phyloP scores from a whole-genome alignment of 176 grass and related monocot species.

The Puya raimondii region DNA sequence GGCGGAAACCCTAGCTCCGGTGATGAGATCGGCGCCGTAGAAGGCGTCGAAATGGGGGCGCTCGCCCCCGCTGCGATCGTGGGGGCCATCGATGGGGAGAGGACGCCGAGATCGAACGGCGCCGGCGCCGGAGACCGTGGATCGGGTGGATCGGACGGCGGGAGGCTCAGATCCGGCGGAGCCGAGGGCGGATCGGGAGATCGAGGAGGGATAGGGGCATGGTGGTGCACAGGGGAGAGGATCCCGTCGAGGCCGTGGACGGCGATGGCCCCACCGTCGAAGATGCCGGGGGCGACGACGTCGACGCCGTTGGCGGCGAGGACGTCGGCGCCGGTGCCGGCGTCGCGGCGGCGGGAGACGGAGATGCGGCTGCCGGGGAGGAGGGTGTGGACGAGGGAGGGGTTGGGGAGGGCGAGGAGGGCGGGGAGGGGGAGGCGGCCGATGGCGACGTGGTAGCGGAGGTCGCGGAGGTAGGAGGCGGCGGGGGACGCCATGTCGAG shows the following conservation, averaged over 20 bases:
- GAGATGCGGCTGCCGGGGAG: conserved; percentile 3
- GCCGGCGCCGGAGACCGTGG: not conserved
- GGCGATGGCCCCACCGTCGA: conserved; percentile 1
- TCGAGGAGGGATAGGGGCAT: conserved; percentile 1
- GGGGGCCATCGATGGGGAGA: not conserved
- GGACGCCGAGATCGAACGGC: not conserved
- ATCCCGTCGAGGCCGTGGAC: conserved; percentile 28
- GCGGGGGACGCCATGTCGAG: conserved; percentile 19
- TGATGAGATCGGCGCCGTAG: too few relatives aligned
- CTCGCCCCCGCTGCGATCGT: not conserved
- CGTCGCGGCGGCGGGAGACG: not conserved
- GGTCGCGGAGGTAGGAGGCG: conserved; percentile 5
- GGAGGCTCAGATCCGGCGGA: not conserved
- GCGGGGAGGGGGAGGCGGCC: conserved; percentile 7
- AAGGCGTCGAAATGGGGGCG: not conserved
- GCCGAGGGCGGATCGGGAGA: conserved; percentile 9
- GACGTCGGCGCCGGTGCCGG: not conserved
- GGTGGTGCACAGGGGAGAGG: not conserved
- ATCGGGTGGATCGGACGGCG: not conserved
- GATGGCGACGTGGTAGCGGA: not conserved
- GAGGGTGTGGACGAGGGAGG: conserved; percentile 16
- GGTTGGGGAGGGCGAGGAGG: conserved; percentile 3
- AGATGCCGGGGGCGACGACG: conserved; percentile 12
- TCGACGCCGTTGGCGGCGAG: conserved; percentile 19
- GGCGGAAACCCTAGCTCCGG: not conserved